Conservation (phyloP, 2,329 filamentous ascomycete genomes). For the Phialophora expanda region DNA sequence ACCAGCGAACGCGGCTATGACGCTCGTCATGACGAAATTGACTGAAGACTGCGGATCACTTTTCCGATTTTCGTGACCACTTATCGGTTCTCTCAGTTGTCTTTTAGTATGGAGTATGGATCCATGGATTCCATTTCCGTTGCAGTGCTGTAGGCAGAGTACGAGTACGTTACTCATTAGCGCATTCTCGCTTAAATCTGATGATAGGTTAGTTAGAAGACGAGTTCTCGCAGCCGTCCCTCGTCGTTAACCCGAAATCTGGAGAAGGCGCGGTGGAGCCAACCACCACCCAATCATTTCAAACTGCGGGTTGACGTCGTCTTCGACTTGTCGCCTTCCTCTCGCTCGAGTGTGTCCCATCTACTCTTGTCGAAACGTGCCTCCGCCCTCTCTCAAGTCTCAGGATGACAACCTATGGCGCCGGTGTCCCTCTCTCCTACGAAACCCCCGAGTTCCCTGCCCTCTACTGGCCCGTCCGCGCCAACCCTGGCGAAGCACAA, state of each 20-base stretch:
- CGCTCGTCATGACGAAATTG: constrained; percentile 2
- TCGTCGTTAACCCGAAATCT: background rate
- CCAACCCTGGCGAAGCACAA: constrained; percentile 60
- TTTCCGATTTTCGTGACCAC: background rate
- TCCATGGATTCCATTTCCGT: background rate
- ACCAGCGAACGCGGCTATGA: background rate
- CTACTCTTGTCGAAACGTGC: background rate
- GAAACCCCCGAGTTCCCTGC: constrained; percentile 75
- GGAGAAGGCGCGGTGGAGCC: background rate
- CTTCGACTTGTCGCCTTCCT: background rate
- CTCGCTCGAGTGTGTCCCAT: background rate
- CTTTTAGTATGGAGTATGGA: background rate
- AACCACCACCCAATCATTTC: background rate
- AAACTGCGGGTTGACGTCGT: background rate
- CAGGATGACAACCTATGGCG: constrained; percentile 33
- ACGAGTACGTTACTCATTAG: background rate
- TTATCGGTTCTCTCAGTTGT: background rate
- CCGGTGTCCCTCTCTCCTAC: constrained; percentile 54
- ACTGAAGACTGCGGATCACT: background rate
- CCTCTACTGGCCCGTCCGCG: constrained; percentile 74
- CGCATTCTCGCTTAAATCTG: background rate
- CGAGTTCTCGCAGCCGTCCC: background rate
- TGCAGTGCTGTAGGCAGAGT: background rate
- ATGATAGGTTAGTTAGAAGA: background rate
- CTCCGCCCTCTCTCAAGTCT: background rate